Base-by-base conservation (phyloP, 352 stramenopile species). In the Thalassiosira mediterranea region DNA sequence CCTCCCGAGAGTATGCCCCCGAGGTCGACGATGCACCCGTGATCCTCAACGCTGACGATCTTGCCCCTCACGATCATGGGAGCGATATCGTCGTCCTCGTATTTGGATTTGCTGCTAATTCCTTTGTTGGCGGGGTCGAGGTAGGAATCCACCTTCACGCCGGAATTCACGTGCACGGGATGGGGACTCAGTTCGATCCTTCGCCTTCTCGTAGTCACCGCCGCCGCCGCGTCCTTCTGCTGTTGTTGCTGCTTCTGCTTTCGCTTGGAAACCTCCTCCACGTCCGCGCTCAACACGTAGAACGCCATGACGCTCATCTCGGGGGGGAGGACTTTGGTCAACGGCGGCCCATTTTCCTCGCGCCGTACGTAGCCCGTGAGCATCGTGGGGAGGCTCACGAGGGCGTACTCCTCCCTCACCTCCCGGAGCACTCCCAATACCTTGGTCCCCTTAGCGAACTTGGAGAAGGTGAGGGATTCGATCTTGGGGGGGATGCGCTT, bases 21-120 rank as follows among this genome's bases (percentile, higher is more conserved):
- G 4, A 98, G 40, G 86, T 97, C 96, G 42, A 98, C 78, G 21
- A 98, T 90, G 29, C 94, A 95, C 52, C 96, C 96, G 81, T 98
- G 95, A 87, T 98, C 95, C 81, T 98, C 95, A 0, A 98, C 76
- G 1, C 90, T 96, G 21, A 88, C 63, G 46, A 98, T 91, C 19
- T 90, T 94, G 54, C 94, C 95, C 52, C 95, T 89, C 34, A 98
- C 65, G 2, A 89, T 78, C 56, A 94, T 87, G 44, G 84, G 40
- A 4, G n/a, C 60, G 29, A 17, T 28, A 60, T 56, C 40, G 46
- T n/a, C 54, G 46, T 53, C n/a, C 5, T 42, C 49, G 34, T 17
- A 28, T 13, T n/a, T 34, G n/a, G 29, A 21, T 10, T 54, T 66
- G 19, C 2, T 28, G 26, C 1, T 29, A 17, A 8, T 15, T 4